phyloP scores from a whole-genome alignment of 2,329 filamentous ascomycete species.

The Magnaporthiopsis poae region DNA sequence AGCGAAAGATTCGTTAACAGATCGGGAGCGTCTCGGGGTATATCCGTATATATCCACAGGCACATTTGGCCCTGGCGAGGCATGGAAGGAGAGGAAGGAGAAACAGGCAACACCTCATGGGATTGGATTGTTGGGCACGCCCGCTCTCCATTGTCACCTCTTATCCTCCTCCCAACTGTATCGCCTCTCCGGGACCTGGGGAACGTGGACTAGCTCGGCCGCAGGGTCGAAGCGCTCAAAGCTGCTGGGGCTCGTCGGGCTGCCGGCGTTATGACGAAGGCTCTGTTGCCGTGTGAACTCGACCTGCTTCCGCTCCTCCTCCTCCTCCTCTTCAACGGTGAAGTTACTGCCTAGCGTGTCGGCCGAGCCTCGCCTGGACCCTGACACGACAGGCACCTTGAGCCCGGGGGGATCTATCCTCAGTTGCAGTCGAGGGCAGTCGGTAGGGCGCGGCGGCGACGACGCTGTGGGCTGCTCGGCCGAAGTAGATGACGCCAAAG shows the following conservation, averaged over 20 bases:
- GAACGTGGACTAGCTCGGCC: constrained; percentile 39
- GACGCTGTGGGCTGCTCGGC: not conserved
- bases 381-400: not conserved
- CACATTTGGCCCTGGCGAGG: not conserved
- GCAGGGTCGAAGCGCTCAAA: constrained; percentile 34
- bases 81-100: not conserved
- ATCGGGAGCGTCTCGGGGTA: not conserved
- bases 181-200: constrained; percentile 37
- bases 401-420: not conserved
- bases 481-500: not conserved
- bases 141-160: not conserved
- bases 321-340: constrained; percentile 33
- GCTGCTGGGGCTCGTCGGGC: constrained; percentile 19
- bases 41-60: not conserved
- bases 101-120: not conserved
- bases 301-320: constrained; percentile 29
- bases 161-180: constrained; percentile 41
- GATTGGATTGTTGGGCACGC: not conserved
- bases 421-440: not conserved
- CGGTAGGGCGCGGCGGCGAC: not conserved
- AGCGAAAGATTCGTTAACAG: not conserved
- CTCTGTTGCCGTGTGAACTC: constrained; percentile 20
- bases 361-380: constrained; percentile 18
- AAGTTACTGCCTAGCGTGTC: constrained; percentile 48
- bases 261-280: constrained; percentile 9